Base-by-base conservation (phyloP, 164 flowering plant genomes). In the Dillenia turbinata region DNA sequence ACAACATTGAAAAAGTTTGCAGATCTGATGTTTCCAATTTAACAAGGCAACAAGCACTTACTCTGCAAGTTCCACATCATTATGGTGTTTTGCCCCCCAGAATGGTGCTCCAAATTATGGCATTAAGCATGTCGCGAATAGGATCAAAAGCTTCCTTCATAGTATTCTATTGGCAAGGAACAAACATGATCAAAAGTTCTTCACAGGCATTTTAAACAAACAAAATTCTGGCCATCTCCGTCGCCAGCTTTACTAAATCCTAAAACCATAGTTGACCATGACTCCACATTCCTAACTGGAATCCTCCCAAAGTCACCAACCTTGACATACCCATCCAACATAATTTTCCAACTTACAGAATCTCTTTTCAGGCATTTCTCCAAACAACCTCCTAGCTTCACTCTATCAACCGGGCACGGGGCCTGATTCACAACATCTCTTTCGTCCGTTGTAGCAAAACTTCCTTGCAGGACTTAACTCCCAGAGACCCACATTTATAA, bases 341-440 rank as follows among this genome's bases (percentile, higher is more conserved):
- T 71, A 0, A 85, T 76, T 48, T 88, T 92, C 96, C 96, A 89
- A 76, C 91, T 89, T 64, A 86, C 85, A 8, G 49, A 44, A 75
- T 92, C 96, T 67, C 78, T 87, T 87, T 52, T 72, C 75, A 13
- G 89, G 90, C 96, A 90, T 92, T 75, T 81, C 87, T 56, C 86
- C 96, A 53, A 92, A 92, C 74, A 90, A n/a, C 15, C 46, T 43
- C 26, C 79, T 68, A 14, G 89, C 95, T 52, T 81, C 80, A 1
- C 9, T 57, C 66, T 86, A 50, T 26, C 80, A 19, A 19, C 22
- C 22, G n/a, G n/a, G n/a, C n/a, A n/a, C n/a, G n/a, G n/a, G n/a
- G n/a, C n/a, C n/a, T n/a, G 84, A 10, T 88, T 67, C 43, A 89
- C 98, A 75, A 89, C 98, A 75, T 92, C 92, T 57, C 78, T 68